Base-by-base conservation (phyloP, 306 rosid genomes). In the Cicer yamashitae region DNA sequence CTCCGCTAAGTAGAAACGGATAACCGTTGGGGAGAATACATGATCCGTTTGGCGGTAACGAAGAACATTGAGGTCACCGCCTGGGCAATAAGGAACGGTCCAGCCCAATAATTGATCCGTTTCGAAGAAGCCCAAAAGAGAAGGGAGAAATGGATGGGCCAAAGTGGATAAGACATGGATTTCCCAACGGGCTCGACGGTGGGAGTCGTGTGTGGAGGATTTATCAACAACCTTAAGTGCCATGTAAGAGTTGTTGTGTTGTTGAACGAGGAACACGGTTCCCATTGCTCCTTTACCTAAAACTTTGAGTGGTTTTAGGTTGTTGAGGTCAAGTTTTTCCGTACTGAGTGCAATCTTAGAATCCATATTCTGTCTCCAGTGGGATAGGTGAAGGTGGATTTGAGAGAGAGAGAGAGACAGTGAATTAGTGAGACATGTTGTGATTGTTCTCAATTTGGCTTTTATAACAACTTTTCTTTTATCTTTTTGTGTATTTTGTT, bases 281-380 rank as follows among this genome's bases (percentile, higher is more conserved):
- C 98, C 98, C 98, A 93, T 88, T 69, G 96, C 98, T 17, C 98
- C 98, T 50, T 86, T 86, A 1, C 98, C 98, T 0, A 93, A 74
- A 0, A 93, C 79, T 62, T 87, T 88, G 44, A 71, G 77, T 20
- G 90, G 83, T 71, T 25, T 88, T 34, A 91, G 86, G 8, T 61
- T 82, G 71, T 87, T 80, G 37, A 91, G 79, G 53, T 82, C 17
- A 3, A 91, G 84, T 57, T 84, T 77, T 81, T 87, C 78, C 44
- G 81, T 82, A 82, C 82, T 57, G 83, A 71, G 8, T 14, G 84
- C 43, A 13, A 63, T 76, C 8, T 83, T 20, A 38, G 73, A 34
- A n/a, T 86, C 91, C 87, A 88, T 88, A 0, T 67, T 7, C 7
- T 8, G 56, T 74, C 66, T 73, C 15, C 1, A 45, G 44, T 14